Evolutionary conservation across 371 early-diverging fungal genomes (phyloP), one percentile per base, ranked within the genome.

Genomic region (Mortierella sp.): DNA sequence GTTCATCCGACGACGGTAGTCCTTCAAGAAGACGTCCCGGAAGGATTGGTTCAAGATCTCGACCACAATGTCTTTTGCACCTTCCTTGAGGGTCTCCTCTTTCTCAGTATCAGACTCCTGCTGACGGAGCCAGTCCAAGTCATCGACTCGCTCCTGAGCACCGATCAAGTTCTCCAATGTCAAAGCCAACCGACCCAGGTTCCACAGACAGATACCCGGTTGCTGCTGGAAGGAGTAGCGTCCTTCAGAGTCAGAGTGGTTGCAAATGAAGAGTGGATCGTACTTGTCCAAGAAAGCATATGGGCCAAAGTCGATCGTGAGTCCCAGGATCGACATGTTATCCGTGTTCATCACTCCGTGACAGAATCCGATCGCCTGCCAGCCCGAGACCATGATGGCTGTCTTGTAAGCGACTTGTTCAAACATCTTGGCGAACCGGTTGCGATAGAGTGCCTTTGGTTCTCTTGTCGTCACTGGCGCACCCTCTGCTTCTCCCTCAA

Each of bases 301-400:
- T 6, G 98, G 97, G 0, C 98, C 98, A 81, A 96, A 97, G 81
- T 98, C 97, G 55, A 97, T 89, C 4, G 98, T 97, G 12, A 97
- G 80, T 1, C 96, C 95, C 44, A 96, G 80, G 1, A 97, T 88
- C 3, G 96, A 96, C 96, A 97, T 96, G 76, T 97, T 97, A 81
- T 97, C 97, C 1, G 97, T 97, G 83, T 97, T 97, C 93, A 98
- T 93, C 0, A 96, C 96, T 21, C 97, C 97, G 77, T 96, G 97
- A 84, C 95, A 95, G 84, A 96, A 98, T 0, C 91, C 93, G 41
- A 93, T 89, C 1, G 96, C 91, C 89, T 97, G 97, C 98, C 98
- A 98, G 41, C 89, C 90, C 7, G 97, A 97, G 14, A 96, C 93
- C 91, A 96, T 93, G 12, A 80, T 71, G 1, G 97, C 98, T 1